Evolutionary conservation across 768 basidiomycete genomes (phyloP), one percentile per base, ranked within the genome.

Genomic region (Boletus reticulatus): DNA sequence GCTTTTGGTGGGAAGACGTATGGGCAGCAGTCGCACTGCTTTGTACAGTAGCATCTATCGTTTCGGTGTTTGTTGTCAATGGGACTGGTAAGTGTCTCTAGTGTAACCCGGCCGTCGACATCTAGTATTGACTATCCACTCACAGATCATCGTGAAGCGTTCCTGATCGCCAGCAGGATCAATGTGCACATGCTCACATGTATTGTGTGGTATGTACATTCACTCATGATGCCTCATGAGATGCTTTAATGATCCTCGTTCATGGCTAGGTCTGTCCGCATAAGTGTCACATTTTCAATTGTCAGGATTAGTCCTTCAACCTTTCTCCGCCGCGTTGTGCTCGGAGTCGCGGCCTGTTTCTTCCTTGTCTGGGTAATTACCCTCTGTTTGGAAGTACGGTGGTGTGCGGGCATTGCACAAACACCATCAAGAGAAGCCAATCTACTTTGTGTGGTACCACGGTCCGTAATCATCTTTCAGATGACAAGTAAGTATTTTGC

Each of bases 1-100:
- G 59, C 27, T 59, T 65, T 34, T 60, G 63, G 63, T 66, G 66
- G 63, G 66, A 67, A 52, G 65, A 65, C 41, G 14, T 38, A 3
- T 68, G 63, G 63, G 60, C 66, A 19, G 56, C 48, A 4, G 19
- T 62, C 20, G 60, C 60, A 27, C 19, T 32, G 3, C 17, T 58
- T 19, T 62, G 29, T 22, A 29, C 44, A 0, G 10, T 46, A 10
- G 17, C 37, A 31, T 53, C 45, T n/a, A 31, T 56, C 13, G 5
- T 43, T 11, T 43, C 41, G 27, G 12, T 36, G 10, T 19, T 55
- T 6, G 11, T 38, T 9, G 8, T 37, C 5, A 43, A 7, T 0
- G 13, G 3, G 4, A 42, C 42, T 34, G 29, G 62, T 31, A 44
- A 60, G 57, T 43, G 11, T 47, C 50, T 36, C 17, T 6, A 19